These are phyloP conservation scores for Diplotaxis tenuifolia DNA, from an alignment of 345 rosid genomes.

Conservation along the genomic window DNA sequence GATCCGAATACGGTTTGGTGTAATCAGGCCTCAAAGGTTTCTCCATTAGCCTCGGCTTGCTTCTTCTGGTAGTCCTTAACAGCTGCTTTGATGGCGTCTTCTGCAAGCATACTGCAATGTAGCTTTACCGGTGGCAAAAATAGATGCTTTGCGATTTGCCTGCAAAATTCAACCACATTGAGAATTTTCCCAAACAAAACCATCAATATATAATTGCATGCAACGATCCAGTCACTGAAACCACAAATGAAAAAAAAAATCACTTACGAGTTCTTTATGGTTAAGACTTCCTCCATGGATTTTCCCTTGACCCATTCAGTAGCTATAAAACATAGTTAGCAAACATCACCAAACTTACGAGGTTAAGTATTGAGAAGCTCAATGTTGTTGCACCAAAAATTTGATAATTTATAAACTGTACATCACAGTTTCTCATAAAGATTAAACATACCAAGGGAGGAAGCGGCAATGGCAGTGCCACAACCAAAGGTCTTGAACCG, in stretches of 20 bases:
- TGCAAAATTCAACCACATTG: neutral
- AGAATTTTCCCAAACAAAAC: neutral
- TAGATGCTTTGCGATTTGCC: slow-evolving; percentile 48
- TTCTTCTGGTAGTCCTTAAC: slow-evolving; percentile 35
- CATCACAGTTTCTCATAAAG: neutral
- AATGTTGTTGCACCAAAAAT: neutral
- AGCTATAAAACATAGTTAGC: neutral
- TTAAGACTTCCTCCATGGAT: neutral
- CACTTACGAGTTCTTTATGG: neutral
- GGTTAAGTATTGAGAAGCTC: neutral
- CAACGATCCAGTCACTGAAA: neutral
- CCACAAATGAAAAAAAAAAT: neutral
- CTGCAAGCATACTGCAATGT: slow-evolving; percentile 95
- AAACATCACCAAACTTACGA: neutral
- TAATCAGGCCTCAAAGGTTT: neutral
- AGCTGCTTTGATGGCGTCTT: slow-evolving; percentile 94
- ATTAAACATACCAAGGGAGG: neutral
- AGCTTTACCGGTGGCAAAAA: slow-evolving; percentile 86
- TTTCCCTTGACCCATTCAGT: neutral
- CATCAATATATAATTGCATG: neutral
- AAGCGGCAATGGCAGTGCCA: neutral
- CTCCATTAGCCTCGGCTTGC: neutral
- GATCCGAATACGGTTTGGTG: neutral
- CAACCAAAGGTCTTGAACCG: neutral
- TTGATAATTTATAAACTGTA: neutral